Evolutionary conservation across 31 red algal species (phyloP).

Genomic region (Porphyra umbilicalis): DNA sequence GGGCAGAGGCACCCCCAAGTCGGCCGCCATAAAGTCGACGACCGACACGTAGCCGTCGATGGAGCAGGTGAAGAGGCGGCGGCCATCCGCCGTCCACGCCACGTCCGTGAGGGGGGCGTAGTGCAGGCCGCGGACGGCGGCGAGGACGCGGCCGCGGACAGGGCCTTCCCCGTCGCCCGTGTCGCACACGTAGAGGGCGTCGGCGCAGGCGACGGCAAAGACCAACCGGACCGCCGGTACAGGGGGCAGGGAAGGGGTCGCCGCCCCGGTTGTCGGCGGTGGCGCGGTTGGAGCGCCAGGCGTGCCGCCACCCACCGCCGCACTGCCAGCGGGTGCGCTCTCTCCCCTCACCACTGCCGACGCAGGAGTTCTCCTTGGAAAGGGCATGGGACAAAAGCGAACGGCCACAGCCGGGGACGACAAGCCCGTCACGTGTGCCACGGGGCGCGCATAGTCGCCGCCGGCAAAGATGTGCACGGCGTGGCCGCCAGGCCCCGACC

Average conservation of each 20-base stretch:
- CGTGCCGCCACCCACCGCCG: not conserved
- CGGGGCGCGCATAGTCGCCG: constrained; percentile 31
- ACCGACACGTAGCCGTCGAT: constrained; percentile 55
- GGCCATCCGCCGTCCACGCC: constrained; percentile 52
- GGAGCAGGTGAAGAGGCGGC: constrained; percentile 39
- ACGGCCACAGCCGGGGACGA: constrained; percentile 28
- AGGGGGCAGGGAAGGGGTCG: not conserved
- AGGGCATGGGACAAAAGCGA: constrained; percentile 43
- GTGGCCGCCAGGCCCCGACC: not conserved
- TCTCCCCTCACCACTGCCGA: not conserved
- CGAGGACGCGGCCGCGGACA: constrained; percentile 19
- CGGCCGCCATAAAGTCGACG: constrained; percentile 30
- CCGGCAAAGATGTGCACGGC: constrained; percentile 66
- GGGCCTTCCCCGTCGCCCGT: not conserved
- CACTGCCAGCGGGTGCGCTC: not conserved
- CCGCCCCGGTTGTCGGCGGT: too few species aligned
- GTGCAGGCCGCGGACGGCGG: constrained; percentile 44
- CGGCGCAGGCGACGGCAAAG: constrained; percentile 48
- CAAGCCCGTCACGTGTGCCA: constrained; percentile 38
- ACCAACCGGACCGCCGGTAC: constrained; percentile 18
- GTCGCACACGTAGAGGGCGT: constrained; percentile 59
- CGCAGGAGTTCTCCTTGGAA: not conserved
- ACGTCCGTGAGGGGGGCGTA: constrained; percentile 59
- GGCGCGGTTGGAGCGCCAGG: not conserved
- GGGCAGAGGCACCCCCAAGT: constrained; percentile 30